Percentiles rank a stretch among this genome's conserved stretches.
These are phyloP conservation scores for Ascoidea asiatica DNA, from an alignment of 805 yeast genomes.

Conservation along the genomic window DNA sequence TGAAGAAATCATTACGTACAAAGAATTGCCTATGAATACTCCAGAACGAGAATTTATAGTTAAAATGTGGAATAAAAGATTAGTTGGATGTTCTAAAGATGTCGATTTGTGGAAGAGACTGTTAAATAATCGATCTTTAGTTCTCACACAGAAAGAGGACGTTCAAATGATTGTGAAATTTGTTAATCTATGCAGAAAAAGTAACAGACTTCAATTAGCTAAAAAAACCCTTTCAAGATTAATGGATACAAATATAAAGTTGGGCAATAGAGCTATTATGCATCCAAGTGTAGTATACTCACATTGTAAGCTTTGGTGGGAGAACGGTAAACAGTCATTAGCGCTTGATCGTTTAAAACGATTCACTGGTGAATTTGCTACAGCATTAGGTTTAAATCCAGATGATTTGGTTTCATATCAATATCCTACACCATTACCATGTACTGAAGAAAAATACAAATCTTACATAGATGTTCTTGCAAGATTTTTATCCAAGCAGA, in stretches of 20 bases:
- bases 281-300: conserved; percentile 75
- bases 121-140: conserved; percentile 84
- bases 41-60: conserved; percentile 69
- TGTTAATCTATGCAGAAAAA: conserved; percentile 89
- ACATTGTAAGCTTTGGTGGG: conserved; percentile 94
- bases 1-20: conserved; percentile 88
- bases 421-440: conserved; percentile 60
- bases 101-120: conserved; percentile 99
- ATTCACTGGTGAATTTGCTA: conserved; percentile 83
- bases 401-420: conserved; percentile 82
- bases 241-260: conserved; percentile 16
- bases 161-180: conserved; percentile 98
- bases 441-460: conserved; percentile 27
- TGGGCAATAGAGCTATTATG: conserved; percentile 30
- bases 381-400: conserved; percentile 75
- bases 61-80: conserved; percentile 86
- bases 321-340: conserved; percentile 76
- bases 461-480: conserved; percentile 79
- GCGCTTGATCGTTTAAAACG: conserved; percentile 79
- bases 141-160: conserved; percentile 89
- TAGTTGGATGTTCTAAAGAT: conserved; percentile 88
- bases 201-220: conserved; percentile 84
- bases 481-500: conserved; percentile 91
- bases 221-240: conserved; percentile 79
- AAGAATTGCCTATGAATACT: conserved; percentile 70